Percentiles rank a stretch among this genome's conserved stretches.
Conservation (phyloP, 495 filamentous ascomycete species). For the Daldinia childiae region DNA sequence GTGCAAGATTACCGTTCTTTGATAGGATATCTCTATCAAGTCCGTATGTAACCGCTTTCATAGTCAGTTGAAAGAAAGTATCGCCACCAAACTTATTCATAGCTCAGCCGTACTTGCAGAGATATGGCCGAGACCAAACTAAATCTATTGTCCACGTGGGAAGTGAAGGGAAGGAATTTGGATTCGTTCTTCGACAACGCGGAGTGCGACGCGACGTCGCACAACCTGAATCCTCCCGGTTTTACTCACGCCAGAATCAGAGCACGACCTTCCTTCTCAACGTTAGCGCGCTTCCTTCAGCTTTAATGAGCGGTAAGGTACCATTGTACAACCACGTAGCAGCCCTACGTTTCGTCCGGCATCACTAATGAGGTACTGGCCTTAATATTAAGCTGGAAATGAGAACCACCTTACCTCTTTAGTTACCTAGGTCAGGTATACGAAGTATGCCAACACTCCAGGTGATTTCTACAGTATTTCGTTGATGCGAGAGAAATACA, state of each 20-base stretch:
- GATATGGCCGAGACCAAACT: slow-evolving; percentile 15
- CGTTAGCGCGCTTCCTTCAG: slow-evolving; percentile 11
- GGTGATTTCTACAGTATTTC: not conserved
- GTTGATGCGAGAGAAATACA: not conserved
- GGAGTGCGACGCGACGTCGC: slow-evolving; percentile 28
- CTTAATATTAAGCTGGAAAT: not conserved
- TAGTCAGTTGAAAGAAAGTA: not conserved
- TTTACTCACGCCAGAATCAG: slow-evolving; percentile 26
- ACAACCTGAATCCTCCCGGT: slow-evolving; percentile 37
- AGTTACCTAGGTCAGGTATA: not conserved
- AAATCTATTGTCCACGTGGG: slow-evolving; percentile 33
- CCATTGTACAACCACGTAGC: slow-evolving; percentile 2
- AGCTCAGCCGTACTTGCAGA: slow-evolving; percentile 30
- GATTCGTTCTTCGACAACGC: slow-evolving; percentile 16
- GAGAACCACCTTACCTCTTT: not conserved
- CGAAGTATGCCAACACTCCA: not conserved
- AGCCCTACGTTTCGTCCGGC: slow-evolving; percentile 28
- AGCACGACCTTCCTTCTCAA: not conserved
- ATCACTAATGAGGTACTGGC: not conserved
- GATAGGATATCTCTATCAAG: slow-evolving; percentile 18
- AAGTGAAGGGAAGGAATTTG: slow-evolving; percentile 16
- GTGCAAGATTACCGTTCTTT: slow-evolving; percentile 22
- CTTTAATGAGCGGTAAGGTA: slow-evolving; percentile 2
- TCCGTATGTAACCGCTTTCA: slow-evolving; percentile 28
- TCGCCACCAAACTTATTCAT: slow-evolving; percentile 27